A percentile compares a stretch with the other conserved stretches of the same genome.
Conservation (phyloP, 176 grass and related monocot species). For the Paspalum vaginatum region DNA sequence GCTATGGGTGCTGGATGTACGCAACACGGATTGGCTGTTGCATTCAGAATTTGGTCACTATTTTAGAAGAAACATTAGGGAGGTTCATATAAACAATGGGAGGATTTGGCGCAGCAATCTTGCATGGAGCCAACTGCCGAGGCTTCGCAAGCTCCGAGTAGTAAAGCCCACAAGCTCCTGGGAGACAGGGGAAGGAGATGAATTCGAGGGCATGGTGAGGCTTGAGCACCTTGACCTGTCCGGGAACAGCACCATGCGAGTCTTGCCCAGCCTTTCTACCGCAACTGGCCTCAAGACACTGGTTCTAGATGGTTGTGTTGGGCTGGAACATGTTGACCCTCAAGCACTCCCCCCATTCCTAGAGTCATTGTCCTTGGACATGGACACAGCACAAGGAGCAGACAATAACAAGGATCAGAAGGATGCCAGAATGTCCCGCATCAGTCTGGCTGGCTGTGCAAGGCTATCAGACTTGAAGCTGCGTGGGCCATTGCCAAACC, state of each 20-base stretch:
- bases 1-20: constrained; percentile 28
- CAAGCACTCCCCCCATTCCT: background rate
- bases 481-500: background rate
- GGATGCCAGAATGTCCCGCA: background rate
- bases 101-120: background rate
- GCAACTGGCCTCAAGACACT: background rate
- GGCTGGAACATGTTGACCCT: background rate
- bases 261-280: background rate
- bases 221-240: constrained; percentile 16
- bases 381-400: too few relatives aligned
- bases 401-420: too few relatives aligned
- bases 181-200: background rate
- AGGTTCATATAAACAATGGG: constrained; percentile 11
- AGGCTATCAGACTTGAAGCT: background rate
- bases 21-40: background rate
- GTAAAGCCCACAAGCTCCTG: background rate
- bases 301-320: constrained; percentile 21
- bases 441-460: constrained; percentile 7
- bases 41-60: too few relatives aligned
- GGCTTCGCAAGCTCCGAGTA: constrained; percentile 14
- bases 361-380: background rate
- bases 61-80: too few relatives aligned
- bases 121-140: background rate
- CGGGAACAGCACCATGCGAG: background rate
- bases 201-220: background rate